Percentiles rank a stretch among this genome's conserved stretches.
Conservation (phyloP, 1,139 yeast genomes). For the Lodderomyces margitis region DNA sequence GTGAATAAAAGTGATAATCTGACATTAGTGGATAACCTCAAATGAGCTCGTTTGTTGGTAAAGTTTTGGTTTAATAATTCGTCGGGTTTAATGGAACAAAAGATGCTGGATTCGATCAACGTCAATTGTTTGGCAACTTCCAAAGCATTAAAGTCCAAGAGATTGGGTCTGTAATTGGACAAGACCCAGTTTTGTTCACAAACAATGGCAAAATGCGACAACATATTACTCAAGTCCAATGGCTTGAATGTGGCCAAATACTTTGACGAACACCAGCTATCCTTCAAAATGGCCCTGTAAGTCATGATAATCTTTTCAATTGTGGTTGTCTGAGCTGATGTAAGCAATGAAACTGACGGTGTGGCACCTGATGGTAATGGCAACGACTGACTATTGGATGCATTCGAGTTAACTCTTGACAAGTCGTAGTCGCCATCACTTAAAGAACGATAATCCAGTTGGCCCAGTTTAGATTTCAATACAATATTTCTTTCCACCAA, state of each 20-base stretch:
- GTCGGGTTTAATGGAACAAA: conserved; percentile 62
- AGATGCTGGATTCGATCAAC: conserved; percentile 70
- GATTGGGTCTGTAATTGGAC: conserved; percentile 48
- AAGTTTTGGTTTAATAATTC: conserved; percentile 78
- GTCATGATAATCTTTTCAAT: conserved; percentile 48
- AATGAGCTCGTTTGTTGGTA: conserved; percentile 59
- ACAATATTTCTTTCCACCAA: conserved; percentile 49
- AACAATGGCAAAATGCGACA: conserved; percentile 38
- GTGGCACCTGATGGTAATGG: conserved; percentile 45
- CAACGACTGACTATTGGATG: conserved; percentile 36
- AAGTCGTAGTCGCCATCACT: conserved; percentile 54
- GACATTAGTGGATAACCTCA: conserved; percentile 71
- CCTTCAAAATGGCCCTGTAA: conserved; percentile 48
- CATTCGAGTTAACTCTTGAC: conserved; percentile 45
- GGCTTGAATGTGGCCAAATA: conserved; percentile 30
- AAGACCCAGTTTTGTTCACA: conserved; percentile 49
- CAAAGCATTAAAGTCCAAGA: conserved; percentile 70
- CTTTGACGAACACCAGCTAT: conserved; percentile 45
- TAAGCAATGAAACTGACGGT: conserved; percentile 35
- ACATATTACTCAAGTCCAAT: conserved; percentile 25
- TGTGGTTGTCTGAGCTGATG: conserved; percentile 37
- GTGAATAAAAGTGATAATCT: conserved; percentile 69
- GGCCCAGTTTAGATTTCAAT: conserved; percentile 14
- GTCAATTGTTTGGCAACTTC: conserved; percentile 88
- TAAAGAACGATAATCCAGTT: conserved; percentile 33